Conservation (phyloP, 345 rosid genomes). For the Salix arbutifolia region DNA sequence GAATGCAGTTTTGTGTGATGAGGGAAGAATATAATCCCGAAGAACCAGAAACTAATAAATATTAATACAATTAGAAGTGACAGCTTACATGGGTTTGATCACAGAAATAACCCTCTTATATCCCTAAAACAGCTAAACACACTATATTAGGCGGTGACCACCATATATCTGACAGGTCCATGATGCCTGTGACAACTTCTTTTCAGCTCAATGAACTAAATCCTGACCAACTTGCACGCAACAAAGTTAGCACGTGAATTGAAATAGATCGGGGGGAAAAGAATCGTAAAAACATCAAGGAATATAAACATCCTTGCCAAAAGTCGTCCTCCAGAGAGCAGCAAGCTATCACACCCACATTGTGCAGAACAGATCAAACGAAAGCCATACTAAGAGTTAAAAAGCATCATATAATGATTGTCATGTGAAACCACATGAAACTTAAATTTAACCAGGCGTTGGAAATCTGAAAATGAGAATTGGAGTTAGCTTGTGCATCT, state of each 20-base stretch:
- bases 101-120: neutral
- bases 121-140: neutral
- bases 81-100: neutral
- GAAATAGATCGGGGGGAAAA: neutral
- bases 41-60: neutral
- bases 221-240: constrained; percentile 33
- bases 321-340: neutral
- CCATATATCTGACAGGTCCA: constrained; percentile 16
- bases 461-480: neutral
- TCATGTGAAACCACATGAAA: neutral
- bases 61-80: neutral
- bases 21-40: neutral
- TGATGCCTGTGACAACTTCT: constrained; percentile 16
- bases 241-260: constrained; percentile 19
- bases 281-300: neutral
- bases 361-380: neutral
- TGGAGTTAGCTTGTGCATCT: neutral
- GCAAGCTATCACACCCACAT: neutral
- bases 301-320: neutral
- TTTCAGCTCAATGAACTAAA: constrained; percentile 25
- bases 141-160: constrained; percentile 4
- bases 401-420: neutral
- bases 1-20: neutral
- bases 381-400: neutral
- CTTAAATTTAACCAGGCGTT: neutral